Conservation (phyloP, 495 filamentous ascomycete species). For the Entonaema liquescens region DNA sequence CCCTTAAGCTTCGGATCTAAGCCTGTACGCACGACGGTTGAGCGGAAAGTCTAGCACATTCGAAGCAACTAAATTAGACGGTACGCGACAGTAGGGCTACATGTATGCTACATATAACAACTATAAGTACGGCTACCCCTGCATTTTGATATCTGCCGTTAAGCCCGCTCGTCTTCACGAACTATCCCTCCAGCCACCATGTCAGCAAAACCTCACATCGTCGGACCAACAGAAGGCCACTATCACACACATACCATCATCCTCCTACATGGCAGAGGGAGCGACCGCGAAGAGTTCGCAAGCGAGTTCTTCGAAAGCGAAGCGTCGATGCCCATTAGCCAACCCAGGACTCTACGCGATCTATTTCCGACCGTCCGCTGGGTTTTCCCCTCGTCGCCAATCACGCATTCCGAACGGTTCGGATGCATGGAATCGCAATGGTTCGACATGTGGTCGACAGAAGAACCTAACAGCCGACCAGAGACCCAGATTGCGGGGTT, state of each 20-base stretch:
- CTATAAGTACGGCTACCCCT: no score
- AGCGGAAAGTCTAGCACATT: no score
- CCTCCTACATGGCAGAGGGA: conserved; percentile 63
- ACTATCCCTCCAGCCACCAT: no score
- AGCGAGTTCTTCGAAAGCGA: conserved; percentile 55
- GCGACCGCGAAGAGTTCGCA: conserved; percentile 60
- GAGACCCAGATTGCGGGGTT: conserved; percentile 48
- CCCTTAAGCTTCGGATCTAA: no score
- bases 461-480: conserved; percentile 41
- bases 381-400: conserved; percentile 58
- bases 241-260: conserved; percentile 64
- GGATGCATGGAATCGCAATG: conserved; percentile 51
- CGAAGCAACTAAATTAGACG: no score
- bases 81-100: no score
- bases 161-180: no score
- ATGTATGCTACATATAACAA: no score
- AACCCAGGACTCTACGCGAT: conserved; percentile 45
- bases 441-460: conserved; percentile 54
- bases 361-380: conserved; percentile 45
- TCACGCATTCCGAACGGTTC: conserved; percentile 49
- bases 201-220: background rate
- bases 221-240: background rate
- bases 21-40: no score
- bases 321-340: conserved; percentile 33
- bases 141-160: no score